Percentiles rank a stretch among this genome's conserved stretches.
These are phyloP conservation scores for Peronospora belbahrii DNA, from an alignment of 352 stramenopile species.

Conservation along the genomic window DNA sequence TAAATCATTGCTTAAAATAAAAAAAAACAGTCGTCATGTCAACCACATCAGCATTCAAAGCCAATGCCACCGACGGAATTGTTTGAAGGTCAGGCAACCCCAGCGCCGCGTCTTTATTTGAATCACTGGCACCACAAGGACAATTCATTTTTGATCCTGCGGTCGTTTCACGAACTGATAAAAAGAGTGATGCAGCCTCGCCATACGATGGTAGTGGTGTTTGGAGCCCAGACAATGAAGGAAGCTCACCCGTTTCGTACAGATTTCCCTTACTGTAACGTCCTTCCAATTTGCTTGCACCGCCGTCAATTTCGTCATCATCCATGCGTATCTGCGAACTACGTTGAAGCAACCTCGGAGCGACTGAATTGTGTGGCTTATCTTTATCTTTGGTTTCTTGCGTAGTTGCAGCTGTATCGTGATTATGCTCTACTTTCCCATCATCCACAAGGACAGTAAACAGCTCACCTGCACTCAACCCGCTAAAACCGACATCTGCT, in stretches of 20 bases:
- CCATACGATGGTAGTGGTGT: conserved; percentile 11
- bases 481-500: neutral
- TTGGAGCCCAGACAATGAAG: conserved; percentile 20
- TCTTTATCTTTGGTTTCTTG: conserved; percentile 2
- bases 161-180: neutral
- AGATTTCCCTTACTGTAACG: conserved; percentile 16
- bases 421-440: conserved; percentile 1
- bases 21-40: conserved; percentile 11
- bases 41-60: neutral
- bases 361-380: neutral
- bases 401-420: neutral
- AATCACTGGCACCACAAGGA: neutral
- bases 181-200: neutral
- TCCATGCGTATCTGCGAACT: conserved; percentile 18
- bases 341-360: neutral
- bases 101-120: neutral
- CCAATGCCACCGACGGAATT: neutral
- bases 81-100: conserved; percentile 16
- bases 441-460: conserved; percentile 6
- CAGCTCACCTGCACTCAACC: conserved; percentile 1
- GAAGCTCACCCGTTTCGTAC: conserved; percentile 1
- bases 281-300: neutral
- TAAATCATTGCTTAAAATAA: conserved; percentile 30
- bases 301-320: conserved; percentile 22
- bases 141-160: conserved; percentile 3